phyloP scores from a whole-genome alignment of 2,329 filamentous ascomycete species.

The Alternaria ethzedia region DNA sequence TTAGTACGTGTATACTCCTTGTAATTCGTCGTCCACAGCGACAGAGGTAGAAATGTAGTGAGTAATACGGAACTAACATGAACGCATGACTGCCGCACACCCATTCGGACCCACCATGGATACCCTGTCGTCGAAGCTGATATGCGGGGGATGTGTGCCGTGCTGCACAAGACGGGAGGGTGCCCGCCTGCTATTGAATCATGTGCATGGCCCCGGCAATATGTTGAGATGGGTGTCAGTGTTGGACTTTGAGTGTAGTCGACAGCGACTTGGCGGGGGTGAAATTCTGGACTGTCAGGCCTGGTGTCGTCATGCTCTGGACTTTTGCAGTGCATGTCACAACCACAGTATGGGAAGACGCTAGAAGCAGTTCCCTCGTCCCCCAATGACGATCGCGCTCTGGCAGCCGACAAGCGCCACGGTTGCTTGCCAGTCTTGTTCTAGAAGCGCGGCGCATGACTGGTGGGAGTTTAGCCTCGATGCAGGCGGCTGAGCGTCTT shows the following conservation, averaged over 20 bases:
- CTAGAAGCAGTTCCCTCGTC: constrained; percentile 8
- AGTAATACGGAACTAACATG: neutral
- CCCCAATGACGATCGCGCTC: constrained; percentile 1
- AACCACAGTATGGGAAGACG: constrained; percentile 14
- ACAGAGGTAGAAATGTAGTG: neutral
- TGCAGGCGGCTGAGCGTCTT: constrained; percentile 1
- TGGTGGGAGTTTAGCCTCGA: constrained; percentile 11
- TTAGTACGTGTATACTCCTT: neutral
- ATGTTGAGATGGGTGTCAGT: neutral
- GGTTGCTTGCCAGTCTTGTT: constrained; percentile 11
- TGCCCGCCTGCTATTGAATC: neutral
- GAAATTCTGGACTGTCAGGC: neutral
- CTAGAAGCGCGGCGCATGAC: constrained; percentile 10
- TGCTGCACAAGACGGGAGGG: constrained; percentile 1
- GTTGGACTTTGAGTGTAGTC: neutral
- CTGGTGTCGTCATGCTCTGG: constrained; percentile 4
- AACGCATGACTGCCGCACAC: neutral
- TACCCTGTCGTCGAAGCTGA: neutral
- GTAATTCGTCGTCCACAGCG: neutral
- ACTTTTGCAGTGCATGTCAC: constrained; percentile 8
- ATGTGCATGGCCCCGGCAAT: neutral
- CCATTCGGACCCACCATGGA: neutral
- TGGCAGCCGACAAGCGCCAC: constrained; percentile 14
- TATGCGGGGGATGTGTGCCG: constrained; percentile 12
- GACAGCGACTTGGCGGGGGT: neutral